Base-by-base conservation (phyloP, 352 stramenopile genomes). In the Paralagenidium karlingii region DNA sequence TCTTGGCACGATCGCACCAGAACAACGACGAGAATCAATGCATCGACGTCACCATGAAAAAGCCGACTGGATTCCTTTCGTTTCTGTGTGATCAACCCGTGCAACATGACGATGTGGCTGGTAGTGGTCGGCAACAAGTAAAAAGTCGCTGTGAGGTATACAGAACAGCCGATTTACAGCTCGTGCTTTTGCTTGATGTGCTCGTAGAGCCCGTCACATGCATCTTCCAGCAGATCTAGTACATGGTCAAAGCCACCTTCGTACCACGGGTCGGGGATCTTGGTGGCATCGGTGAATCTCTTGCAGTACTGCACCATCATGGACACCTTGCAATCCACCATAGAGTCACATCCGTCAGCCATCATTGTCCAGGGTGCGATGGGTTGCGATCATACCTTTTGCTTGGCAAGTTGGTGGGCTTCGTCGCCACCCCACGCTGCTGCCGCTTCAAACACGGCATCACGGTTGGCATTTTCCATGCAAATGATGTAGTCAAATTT, bases 161-260 rank as follows among this genome's bases (percentile, higher is more conserved):
- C 12, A 33, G n/a, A 33, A 33, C 28, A 33, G 13, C n/a, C 12
- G 8, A 27, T 20, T 41, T 40, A 31, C n/a, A 41, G 26, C 15
- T 42, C 26, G 19, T 24, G 26, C 10, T 42, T 18, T 25, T 37
- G 12, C n/a, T n/a, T n/a, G 37, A 86, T 61, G 47, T 65, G 58
- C 24, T 63, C 47, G 49, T 83, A 90, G 11, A 94, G 60, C 12
- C 80, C 82, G 10, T 66, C 52, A 32, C 82, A 95, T 1, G 76
- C 76, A 43, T 95, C 80, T 41, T 95, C 80, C 4, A 95, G 55
- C 36, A 95, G 50, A 49, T 95, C 82, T 40, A 95, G 49, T 21
- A 95, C 82, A 31, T 79, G 65, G 47, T 94, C 82, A 38, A 95
- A 94, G 15, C 80, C 82, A n/a, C 76, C 80, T 73, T 87, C 75